These are phyloP conservation scores for Periglandula ipomoeae DNA, from an alignment of 2,329 filamentous ascomycete genomes.

Conservation along the genomic window DNA sequence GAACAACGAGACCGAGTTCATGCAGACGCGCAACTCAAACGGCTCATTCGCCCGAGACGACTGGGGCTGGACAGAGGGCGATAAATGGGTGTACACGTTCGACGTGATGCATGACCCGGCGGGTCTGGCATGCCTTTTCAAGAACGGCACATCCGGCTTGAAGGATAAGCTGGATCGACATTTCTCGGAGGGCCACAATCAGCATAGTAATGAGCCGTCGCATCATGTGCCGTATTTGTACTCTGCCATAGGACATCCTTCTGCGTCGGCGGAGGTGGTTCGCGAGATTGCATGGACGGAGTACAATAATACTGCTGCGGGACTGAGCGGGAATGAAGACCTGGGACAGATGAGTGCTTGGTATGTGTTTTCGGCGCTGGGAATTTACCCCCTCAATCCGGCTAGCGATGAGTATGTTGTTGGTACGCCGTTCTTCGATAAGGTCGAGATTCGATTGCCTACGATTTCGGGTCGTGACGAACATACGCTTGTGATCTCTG, in stretches of 20 bases:
- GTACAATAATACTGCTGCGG: constrained; percentile 36
- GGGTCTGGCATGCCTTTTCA: constrained; percentile 31
- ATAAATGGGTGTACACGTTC: constrained; percentile 42
- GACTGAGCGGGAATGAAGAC: constrained; percentile 38
- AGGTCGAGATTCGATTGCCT: constrained; percentile 28
- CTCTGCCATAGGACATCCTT: constrained; percentile 31
- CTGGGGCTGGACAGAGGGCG: constrained; percentile 40
- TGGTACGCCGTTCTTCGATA: constrained; percentile 36
- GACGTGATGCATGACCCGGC: constrained; percentile 36
- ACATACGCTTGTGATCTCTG: constrained; percentile 28
- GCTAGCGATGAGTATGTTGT: constrained; percentile 35
- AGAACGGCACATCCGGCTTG: constrained; percentile 24
- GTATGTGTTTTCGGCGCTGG: constrained; percentile 37
- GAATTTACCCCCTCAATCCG: constrained; percentile 37
- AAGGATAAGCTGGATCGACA: constrained; percentile 33
- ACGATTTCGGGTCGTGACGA: constrained; percentile 12
- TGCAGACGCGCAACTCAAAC: constrained; percentile 37
- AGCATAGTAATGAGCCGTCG: constrained; percentile 38
- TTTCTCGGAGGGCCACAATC: constrained; percentile 34
- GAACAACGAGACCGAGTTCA: constrained; percentile 34
- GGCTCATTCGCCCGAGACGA: constrained; percentile 32
- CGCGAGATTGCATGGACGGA: constrained; percentile 16
- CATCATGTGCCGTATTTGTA: constrained; percentile 39
- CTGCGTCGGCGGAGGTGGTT: constrained; percentile 27
- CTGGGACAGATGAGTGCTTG: constrained; percentile 41